phyloP scores from a whole-genome alignment of 106 monocot species.

The Dendrobium nobile region DNA sequence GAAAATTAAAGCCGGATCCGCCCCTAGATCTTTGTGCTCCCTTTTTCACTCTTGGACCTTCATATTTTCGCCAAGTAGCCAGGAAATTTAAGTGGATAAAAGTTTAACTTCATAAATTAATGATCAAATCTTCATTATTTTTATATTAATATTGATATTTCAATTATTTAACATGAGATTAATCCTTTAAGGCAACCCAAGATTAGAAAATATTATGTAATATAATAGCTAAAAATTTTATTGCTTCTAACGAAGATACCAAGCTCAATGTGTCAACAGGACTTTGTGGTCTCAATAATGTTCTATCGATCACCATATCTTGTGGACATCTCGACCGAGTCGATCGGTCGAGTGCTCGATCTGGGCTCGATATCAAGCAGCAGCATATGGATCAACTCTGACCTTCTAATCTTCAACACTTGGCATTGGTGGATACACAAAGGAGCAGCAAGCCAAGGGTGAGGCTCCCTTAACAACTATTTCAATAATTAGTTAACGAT shows the following conservation, averaged over 20 bases:
- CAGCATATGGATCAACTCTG: slow-evolving; percentile 25
- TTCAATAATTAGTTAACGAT: background rate
- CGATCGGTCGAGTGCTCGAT: slow-evolving; percentile 38
- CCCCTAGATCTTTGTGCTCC: too few species aligned
- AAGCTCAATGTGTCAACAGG: slow-evolving; percentile 16
- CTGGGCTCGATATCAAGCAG: slow-evolving; percentile 43
- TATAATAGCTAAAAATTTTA: too few species aligned
- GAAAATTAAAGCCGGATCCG: too few species aligned
- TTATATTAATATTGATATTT: too few species aligned
- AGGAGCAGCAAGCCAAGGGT: slow-evolving; percentile 17
- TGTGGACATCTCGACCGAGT: slow-evolving; percentile 42
- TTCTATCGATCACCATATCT: slow-evolving; percentile 43
- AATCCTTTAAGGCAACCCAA: too few species aligned
- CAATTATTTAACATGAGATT: too few species aligned
- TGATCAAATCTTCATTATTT: too few species aligned
- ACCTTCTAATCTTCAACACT: slow-evolving; percentile 66
- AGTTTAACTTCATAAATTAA: too few species aligned
- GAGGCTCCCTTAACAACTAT: slow-evolving; percentile 7
- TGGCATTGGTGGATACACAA: slow-evolving; percentile 57
- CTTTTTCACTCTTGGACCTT: too few species aligned
- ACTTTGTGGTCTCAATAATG: slow-evolving; percentile 28
- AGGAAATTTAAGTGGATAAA: too few species aligned
- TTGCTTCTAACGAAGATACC: background rate
- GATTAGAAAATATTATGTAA: too few species aligned
- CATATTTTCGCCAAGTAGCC: too few species aligned